Conservation (phyloP, 495 filamentous ascomycete genomes). For the Xylaria sp. region DNA sequence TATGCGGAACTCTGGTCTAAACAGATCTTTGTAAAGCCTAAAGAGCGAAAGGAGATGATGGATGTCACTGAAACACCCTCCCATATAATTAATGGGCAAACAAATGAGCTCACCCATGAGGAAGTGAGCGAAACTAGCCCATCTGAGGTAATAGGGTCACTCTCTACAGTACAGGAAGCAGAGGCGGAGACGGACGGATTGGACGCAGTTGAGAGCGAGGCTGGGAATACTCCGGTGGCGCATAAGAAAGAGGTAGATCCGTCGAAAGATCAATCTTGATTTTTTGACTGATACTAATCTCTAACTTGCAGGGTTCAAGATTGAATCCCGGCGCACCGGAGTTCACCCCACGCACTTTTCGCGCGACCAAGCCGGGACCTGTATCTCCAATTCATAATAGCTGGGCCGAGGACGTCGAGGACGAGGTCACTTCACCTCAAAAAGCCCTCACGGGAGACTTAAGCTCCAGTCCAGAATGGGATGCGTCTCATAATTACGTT, state of each 20-base stretch:
- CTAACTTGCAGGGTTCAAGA: conserved; percentile 52
- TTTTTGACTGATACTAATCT: conserved; percentile 53
- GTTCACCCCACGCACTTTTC: conserved; percentile 57
- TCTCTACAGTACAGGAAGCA: conserved; percentile 19
- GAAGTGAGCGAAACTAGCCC: conserved; percentile 41
- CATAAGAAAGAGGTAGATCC: conserved; percentile 58
- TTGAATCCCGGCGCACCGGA: conserved; percentile 63
- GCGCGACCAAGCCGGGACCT: conserved; percentile 27
- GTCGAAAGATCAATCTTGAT: conserved; percentile 50
- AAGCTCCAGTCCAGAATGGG: conserved; percentile 31
- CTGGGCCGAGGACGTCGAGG: conserved; percentile 43
- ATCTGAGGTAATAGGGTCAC: conserved; percentile 28
- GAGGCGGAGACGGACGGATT: conserved; percentile 6
- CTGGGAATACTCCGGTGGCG: conserved; percentile 39
- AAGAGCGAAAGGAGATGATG: conserved; percentile 46
- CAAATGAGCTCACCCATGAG: conserved; percentile 38
- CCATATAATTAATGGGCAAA: conserved; percentile 26
- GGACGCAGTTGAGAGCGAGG: conserved; percentile 27
- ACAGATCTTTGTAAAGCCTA: conserved; percentile 61
- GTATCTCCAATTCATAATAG: conserved; percentile 35
- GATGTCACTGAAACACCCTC: conserved; percentile 18
- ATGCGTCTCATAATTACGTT: conserved; percentile 10
- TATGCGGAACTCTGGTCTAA: conserved; percentile 70
- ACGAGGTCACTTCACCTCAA: conserved; percentile 27
- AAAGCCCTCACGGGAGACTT: conserved; percentile 10